Conservation (phyloP, 78 protist species). For the Speleostelium caveatum region DNA sequence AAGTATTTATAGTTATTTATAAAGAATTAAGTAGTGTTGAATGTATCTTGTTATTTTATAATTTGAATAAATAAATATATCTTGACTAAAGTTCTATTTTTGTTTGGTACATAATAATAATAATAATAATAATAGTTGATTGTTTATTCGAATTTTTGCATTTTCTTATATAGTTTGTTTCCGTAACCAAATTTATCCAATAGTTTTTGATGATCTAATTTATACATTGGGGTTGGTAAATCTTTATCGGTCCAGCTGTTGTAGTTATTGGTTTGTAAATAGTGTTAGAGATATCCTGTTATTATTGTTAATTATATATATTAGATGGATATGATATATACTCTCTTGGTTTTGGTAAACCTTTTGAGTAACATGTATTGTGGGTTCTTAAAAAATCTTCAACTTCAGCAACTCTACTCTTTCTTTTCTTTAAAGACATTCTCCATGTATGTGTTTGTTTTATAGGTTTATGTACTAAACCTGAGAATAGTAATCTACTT, state of each 20-base stretch:
- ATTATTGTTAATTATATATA: neutral
- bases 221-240: constrained; percentile 48
- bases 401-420: neutral
- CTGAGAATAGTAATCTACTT: constrained; percentile 15
- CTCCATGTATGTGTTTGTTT: constrained; percentile 68
- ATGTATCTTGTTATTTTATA: neutral
- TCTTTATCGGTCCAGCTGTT: constrained; percentile 67
- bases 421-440: constrained; percentile 60
- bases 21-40: neutral
- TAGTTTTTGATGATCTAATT: constrained; percentile 38
- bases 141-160: constrained; percentile 55
- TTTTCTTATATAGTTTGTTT: constrained; percentile 40
- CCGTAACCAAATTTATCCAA: constrained; percentile 73
- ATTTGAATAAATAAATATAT: too few species aligned
- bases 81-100: neutral
- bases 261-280: too few species aligned
- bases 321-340: neutral
- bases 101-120: too few species aligned
- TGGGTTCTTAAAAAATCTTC: constrained; percentile 49
- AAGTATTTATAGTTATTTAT: neutral
- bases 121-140: neutral
- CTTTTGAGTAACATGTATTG: constrained; percentile 57
- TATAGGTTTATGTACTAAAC: constrained; percentile 45
- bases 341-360: constrained; percentile 70
- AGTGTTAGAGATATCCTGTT: neutral